These are phyloP conservation scores for Calonectria pseudoreteaudii DNA, from an alignment of 2,329 filamentous ascomycete species.

Conservation along the genomic window DNA sequence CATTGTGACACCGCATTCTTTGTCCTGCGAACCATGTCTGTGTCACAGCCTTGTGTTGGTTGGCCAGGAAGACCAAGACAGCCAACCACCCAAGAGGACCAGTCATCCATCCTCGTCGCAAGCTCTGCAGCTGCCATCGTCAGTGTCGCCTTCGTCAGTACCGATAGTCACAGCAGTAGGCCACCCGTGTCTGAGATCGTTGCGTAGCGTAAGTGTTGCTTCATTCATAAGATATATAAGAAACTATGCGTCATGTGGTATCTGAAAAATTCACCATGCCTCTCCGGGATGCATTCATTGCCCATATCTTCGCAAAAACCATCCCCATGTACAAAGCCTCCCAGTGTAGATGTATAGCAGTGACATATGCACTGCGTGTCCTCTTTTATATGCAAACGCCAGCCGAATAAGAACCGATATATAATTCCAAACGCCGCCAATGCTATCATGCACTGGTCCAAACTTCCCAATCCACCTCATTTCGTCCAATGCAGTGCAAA, in stretches of 20 bases:
- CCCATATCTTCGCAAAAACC: constrained; percentile 21
- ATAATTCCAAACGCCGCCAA: constrained; percentile 36
- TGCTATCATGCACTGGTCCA: constrained; percentile 1
- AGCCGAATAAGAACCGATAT: constrained; percentile 21
- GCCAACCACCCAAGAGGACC: background rate
- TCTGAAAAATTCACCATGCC: constrained; percentile 36
- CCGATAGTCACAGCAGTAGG: background rate
- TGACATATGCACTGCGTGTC: constrained; percentile 6
- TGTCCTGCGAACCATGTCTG: background rate
- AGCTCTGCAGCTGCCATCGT: background rate
- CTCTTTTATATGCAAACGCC: constrained; percentile 41
- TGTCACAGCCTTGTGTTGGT: background rate
- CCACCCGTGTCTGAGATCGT: background rate
- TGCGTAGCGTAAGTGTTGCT: background rate
- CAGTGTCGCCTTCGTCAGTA: background rate
- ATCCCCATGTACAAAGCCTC: constrained; percentile 6
- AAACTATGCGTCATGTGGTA: constrained; percentile 43
- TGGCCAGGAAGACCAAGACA: background rate
- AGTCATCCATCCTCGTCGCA: background rate
- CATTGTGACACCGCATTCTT: constrained; percentile 1
- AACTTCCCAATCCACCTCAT: constrained; percentile 17
- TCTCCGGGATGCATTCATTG: constrained; percentile 35
- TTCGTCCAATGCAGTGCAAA: constrained; percentile 33
- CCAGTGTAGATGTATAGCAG: constrained; percentile 3
- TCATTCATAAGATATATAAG: constrained; percentile 26